Evolutionary conservation across 2,329 filamentous ascomycete genomes (phyloP), one percentile per base, ranked within the genome.

Genomic region (Sclerotinia subarctica): DNA sequence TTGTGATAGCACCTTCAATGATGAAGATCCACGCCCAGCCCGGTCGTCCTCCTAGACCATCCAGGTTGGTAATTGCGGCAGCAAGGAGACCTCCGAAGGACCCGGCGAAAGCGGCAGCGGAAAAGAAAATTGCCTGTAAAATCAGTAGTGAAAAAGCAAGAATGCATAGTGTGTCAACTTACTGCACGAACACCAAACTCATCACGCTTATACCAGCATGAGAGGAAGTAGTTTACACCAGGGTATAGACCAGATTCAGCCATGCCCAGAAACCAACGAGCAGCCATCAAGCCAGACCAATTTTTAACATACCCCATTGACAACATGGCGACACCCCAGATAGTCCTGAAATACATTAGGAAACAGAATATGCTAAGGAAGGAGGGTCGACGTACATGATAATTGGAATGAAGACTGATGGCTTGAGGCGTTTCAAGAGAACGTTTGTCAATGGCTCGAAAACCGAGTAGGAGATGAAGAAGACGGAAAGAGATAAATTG

Each of bases 381-480:
- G 15, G 13, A 42, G 44, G 15, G 32, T 2, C 80, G 1, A 85
- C 82, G 73, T 86, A 83, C 90, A 97, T 96, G 75, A 95, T 96
- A 44, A 85, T 81, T 1, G 93, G 90, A 68, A 96, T 88, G 76
- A 96, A 97, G 65, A 94, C 80, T 53, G 89, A 92, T 0, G 93
- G 93, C 0, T 88, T 84, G 70, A 92, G 80, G 24, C 83, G 84
- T 81, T 93, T 93, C 58, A 94, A 80, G 46, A 93, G 79, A 68
- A 93, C 85, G 76, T 91, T 91, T 72, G 88, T 90, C 0, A 89
- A 88, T 60, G 93, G 90, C 80, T 92, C 88, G 70, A 92, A 93
- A 46, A 93, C 79, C 2, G 91, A 85, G 77, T 97, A 97, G 0
- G 90, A 93, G 63, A 96, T 84, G 80, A 96, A 96, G 81, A 96